phyloP scores from a whole-genome alignment of 2,329 filamentous ascomycete species.

The Colletotrichum horii region DNA sequence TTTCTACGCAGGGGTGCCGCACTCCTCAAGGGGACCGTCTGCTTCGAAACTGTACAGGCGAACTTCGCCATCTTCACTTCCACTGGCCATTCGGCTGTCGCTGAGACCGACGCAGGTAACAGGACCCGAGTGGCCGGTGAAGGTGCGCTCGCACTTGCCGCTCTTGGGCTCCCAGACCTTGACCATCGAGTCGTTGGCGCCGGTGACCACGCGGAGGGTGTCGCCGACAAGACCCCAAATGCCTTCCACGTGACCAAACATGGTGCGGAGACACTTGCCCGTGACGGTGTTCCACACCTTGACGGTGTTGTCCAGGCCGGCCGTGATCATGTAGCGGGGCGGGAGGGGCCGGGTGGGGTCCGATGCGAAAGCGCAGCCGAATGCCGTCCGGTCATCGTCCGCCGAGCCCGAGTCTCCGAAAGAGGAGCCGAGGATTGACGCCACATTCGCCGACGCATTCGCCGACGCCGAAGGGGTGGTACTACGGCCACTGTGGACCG shows the following conservation, averaged over 20 bases:
- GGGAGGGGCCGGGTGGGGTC: conserved; percentile 72
- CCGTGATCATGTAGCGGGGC: conserved; percentile 90
- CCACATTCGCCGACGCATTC: conserved; percentile 15
- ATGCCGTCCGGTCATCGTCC: conserved; percentile 56
- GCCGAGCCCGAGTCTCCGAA: conserved; percentile 24
- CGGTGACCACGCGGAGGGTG: conserved; percentile 84
- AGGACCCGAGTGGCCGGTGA: conserved; percentile 87
- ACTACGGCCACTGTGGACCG: conserved; percentile 53
- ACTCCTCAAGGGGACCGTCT: conserved; percentile 49
- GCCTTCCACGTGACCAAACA: conserved; percentile 96
- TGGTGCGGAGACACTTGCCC: conserved; percentile 84
- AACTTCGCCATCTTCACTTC: conserved; percentile 92
- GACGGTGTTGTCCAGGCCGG: conserved; percentile 88
- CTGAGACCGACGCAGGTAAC: conserved; percentile 93
- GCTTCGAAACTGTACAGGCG: conserved; percentile 79
- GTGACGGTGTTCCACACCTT: conserved; percentile 79
- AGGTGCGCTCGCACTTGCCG: conserved; percentile 90
- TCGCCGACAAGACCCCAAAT: conserved; percentile 94
- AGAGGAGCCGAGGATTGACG: conserved; percentile 25
- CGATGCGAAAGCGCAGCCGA: conserved; percentile 66
- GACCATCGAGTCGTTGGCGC: conserved; percentile 91
- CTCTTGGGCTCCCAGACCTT: conserved; percentile 92
- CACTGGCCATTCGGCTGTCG: conserved; percentile 87
- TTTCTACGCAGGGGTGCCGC: conserved; percentile 54
- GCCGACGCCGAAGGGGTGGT: conserved; percentile 38